Conservation (phyloP, 306 rosid genomes). For the Gastrolobium villosum region DNA sequence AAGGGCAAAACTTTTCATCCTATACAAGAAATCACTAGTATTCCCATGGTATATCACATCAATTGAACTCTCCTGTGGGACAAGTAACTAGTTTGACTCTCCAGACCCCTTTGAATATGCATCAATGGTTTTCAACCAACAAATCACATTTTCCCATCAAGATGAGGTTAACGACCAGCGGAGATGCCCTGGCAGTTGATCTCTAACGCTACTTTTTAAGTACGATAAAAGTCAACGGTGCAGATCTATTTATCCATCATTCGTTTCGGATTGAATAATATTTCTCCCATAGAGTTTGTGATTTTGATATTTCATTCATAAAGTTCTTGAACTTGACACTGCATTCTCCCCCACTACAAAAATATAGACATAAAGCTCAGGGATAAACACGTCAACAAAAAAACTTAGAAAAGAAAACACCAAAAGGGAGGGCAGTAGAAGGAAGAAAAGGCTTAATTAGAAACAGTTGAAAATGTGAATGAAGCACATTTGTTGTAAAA, state of each 20-base stretch:
- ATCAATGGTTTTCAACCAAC: slow-evolving; percentile 38
- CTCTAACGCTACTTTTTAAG: slow-evolving; percentile 28
- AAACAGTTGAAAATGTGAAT: too few relatives aligned
- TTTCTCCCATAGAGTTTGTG: slow-evolving; percentile 80
- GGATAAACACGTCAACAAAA: neutral
- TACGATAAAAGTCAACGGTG: neutral
- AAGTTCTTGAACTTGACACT: slow-evolving; percentile 93
- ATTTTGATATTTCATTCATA: slow-evolving; percentile 84
- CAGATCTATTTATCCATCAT: slow-evolving; percentile 51
- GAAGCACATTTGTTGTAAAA: too few relatives aligned
- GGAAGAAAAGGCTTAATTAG: too few relatives aligned
- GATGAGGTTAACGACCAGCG: slow-evolving; percentile 10
- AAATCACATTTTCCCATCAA: slow-evolving; percentile 13
- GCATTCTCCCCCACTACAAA: slow-evolving; percentile 96
- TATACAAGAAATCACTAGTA: slow-evolving; percentile 58
- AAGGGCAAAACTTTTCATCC: slow-evolving; percentile 49
- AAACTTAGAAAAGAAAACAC: neutral
- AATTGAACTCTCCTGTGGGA: slow-evolving; percentile 44
- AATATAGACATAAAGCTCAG: slow-evolving; percentile 3
- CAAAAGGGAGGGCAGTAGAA: neutral
- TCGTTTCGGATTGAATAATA: slow-evolving; percentile 91
- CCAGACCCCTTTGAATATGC: slow-evolving; percentile 27
- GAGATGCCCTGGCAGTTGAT: slow-evolving; percentile 35
- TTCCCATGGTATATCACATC: slow-evolving; percentile 28
- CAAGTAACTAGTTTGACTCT: slow-evolving; percentile 35